phyloP scores from a whole-genome alignment of 2,329 filamentous ascomycete genomes.

The Exophiala xenobiotica region DNA sequence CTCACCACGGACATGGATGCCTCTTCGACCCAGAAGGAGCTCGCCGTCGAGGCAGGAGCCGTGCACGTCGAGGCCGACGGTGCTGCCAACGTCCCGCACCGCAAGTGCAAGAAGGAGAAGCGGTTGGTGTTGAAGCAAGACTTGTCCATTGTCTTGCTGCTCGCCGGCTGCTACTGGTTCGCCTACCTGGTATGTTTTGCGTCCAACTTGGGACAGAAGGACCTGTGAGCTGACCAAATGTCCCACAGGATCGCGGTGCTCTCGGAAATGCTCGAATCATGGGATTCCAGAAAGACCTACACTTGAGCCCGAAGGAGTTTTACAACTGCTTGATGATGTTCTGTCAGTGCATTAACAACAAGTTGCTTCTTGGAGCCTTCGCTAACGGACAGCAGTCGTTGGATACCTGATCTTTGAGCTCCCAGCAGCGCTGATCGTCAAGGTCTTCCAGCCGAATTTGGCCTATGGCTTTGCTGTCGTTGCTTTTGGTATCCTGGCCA shows the following conservation, averaged over 20 bases:
- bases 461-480: background rate
- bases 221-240: background rate
- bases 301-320: slow-evolving; percentile 4
- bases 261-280: slow-evolving; percentile 18
- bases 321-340: slow-evolving; percentile 20
- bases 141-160: slow-evolving; percentile 9
- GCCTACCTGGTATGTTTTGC: slow-evolving; percentile 6
- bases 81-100: too few species aligned
- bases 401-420: slow-evolving; percentile 18
- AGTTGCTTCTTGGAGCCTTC: background rate
- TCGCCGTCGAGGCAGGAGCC: too few species aligned
- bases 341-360: slow-evolving; percentile 4
- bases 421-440: slow-evolving; percentile 1
- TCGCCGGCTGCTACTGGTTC: background rate
- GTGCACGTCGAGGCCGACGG: too few species aligned
- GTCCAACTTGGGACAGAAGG: background rate
- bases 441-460: background rate
- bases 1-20: too few species aligned
- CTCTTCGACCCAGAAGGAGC: too few species aligned
- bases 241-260: slow-evolving; percentile 11
- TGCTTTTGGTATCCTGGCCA: slow-evolving; percentile 6
- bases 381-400: slow-evolving; percentile 1
- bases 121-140: slow-evolving; percentile 8
- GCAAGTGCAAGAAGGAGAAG: slow-evolving; percentile 4
- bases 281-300: slow-evolving; percentile 15